These are phyloP conservation scores for Panicum virgatum DNA, from an alignment of 202 grass and related monocot species.

Conservation along the genomic window DNA sequence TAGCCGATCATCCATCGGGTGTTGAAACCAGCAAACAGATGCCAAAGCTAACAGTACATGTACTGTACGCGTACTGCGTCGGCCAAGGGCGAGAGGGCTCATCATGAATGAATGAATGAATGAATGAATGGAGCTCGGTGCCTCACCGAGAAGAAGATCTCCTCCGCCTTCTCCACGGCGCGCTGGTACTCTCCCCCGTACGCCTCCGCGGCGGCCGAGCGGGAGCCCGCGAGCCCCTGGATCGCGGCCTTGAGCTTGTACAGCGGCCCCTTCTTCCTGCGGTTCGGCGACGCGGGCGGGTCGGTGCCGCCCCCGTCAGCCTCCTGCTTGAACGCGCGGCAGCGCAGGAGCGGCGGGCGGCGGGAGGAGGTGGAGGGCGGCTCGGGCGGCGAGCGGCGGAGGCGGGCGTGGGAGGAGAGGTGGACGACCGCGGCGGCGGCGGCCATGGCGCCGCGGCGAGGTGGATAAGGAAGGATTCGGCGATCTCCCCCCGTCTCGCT, in stretches of 20 bases:
- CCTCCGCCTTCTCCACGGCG: slow-evolving; percentile 88
- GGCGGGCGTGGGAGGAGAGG: slow-evolving; percentile 45
- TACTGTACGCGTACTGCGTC: too few relatives aligned
- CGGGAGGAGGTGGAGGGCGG: neutral
- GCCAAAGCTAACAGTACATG: neutral
- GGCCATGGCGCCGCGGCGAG: slow-evolving; percentile 5
- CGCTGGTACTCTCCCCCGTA: slow-evolving; percentile 68
- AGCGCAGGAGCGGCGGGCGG: slow-evolving; percentile 40
- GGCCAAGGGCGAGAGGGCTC: neutral
- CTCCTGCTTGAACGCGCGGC: slow-evolving; percentile 61
- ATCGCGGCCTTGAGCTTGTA: slow-evolving; percentile 86
- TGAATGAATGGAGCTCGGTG: neutral
- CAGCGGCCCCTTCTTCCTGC: slow-evolving; percentile 83
- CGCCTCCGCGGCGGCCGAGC: slow-evolving; percentile 38
- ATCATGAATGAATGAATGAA: too few relatives aligned
- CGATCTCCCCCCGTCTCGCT: neutral
- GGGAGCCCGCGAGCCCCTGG: slow-evolving; percentile 64
- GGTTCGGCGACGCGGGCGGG: slow-evolving; percentile 38
- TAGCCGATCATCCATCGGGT: neutral
- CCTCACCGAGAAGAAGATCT: slow-evolving; percentile 96
- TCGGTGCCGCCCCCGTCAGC: slow-evolving; percentile 18
- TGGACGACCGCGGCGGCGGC: slow-evolving; percentile 55
- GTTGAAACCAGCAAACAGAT: neutral
- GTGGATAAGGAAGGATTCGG: slow-evolving; percentile 47
- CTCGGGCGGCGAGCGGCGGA: slow-evolving; percentile 31